These are phyloP conservation scores for Termitomyces sp. DNA, from an alignment of 768 basidiomycete genomes.

Conservation along the genomic window DNA sequence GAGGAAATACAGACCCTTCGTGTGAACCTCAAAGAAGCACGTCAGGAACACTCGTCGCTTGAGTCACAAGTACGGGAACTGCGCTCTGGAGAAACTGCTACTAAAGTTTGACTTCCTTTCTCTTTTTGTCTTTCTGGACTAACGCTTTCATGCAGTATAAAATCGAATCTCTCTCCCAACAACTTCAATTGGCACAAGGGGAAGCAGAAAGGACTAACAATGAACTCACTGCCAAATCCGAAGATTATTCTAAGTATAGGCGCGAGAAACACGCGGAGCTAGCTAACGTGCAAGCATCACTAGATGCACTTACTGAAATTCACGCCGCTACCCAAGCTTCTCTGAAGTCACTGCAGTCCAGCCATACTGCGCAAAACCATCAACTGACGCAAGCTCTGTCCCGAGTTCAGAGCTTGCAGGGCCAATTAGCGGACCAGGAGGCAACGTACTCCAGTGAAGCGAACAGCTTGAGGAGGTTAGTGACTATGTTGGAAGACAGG, in stretches of 20 bases:
- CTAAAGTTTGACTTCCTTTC: conserved; percentile 46
- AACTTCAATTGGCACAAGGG: conserved; percentile 70
- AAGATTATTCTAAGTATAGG: conserved; percentile 82
- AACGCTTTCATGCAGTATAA: conserved; percentile 59
- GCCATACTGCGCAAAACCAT: conserved; percentile 66
- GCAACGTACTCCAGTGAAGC: conserved; percentile 78
- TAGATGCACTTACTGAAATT: conserved; percentile 69
- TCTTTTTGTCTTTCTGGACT: not conserved
- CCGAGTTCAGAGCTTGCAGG: conserved; percentile 70
- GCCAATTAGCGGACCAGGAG: conserved; percentile 82
- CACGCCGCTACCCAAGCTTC: conserved; percentile 64
- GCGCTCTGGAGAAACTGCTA: conserved; percentile 71
- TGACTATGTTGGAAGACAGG: conserved; percentile 82
- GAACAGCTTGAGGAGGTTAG: conserved; percentile 67
- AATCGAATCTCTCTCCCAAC: conserved; percentile 78
- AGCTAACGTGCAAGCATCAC: conserved; percentile 67
- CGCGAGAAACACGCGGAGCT: conserved; percentile 79
- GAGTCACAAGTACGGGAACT: conserved; percentile 72
- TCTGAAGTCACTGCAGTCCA: conserved; percentile 69
- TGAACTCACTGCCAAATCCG: conserved; percentile 70
- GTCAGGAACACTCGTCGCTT: conserved; percentile 65
- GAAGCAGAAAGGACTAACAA: conserved; percentile 70
- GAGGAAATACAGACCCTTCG: conserved; percentile 74
- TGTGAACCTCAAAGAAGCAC: conserved; percentile 65
- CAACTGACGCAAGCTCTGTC: conserved; percentile 77